Evolutionary conservation across 2,329 filamentous ascomycete genomes (phyloP).

Genomic region (Zasmidium citrigriseum): DNA sequence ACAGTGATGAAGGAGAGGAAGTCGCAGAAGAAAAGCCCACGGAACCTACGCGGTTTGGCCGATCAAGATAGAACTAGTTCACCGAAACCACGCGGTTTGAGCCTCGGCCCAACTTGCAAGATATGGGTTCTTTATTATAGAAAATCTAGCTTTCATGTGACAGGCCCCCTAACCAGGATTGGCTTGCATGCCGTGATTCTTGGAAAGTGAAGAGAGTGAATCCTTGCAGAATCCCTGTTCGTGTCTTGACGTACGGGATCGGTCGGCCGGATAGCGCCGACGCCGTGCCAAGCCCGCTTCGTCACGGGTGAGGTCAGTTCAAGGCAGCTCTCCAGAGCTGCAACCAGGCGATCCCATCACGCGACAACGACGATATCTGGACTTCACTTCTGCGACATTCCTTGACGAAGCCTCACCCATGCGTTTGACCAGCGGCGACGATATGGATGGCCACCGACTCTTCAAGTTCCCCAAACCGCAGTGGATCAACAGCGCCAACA

Average conservation of each 20-base stretch:
- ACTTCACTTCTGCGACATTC: not conserved
- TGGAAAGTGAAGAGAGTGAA: not conserved
- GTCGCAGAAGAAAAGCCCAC: not conserved
- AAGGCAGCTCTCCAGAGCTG: not conserved
- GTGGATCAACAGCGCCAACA: constrained; percentile 66
- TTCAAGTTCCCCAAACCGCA: constrained; percentile 68
- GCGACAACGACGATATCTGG: not conserved
- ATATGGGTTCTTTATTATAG: not conserved
- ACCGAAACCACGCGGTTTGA: not conserved
- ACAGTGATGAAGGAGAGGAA: not conserved
- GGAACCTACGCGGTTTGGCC: constrained; percentile 1
- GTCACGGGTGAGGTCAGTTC: not conserved
- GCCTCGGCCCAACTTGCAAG: not conserved
- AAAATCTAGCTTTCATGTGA: not conserved
- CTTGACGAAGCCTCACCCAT: not conserved
- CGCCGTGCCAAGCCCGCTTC: not conserved
- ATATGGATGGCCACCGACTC: constrained; percentile 48
- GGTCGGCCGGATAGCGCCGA: not conserved
- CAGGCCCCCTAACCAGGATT: not conserved
- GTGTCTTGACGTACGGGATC: not conserved
- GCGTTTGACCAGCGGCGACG: constrained; percentile 9
- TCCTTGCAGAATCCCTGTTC: not conserved
- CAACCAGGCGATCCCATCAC: not conserved
- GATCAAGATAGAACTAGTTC: too few relatives aligned
- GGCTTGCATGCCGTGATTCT: not conserved